Evolutionary conservation across 2,329 filamentous ascomycete species (phyloP).

Genomic region (Bisporella sp.): DNA sequence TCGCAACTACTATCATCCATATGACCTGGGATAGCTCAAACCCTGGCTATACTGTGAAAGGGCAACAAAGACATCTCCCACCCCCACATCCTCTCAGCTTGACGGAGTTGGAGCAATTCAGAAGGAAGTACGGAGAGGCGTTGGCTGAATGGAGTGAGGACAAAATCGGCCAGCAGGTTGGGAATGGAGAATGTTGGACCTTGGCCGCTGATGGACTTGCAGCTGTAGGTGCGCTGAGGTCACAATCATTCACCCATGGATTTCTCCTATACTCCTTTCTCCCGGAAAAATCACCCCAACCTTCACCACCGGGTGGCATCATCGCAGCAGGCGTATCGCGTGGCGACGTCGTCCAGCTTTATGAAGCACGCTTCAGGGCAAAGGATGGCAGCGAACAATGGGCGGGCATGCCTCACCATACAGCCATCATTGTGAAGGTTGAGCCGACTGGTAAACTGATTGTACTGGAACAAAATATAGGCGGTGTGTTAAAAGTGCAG

Average conservation of each 20-base stretch:
- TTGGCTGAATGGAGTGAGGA: conserved; percentile 27
- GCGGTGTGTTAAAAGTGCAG: conserved; percentile 24
- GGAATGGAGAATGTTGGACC: conserved; percentile 33
- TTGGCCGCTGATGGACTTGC: conserved; percentile 27
- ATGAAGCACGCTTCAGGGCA: conserved; percentile 22
- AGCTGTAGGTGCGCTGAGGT: conserved; percentile 23
- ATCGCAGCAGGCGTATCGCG: conserved; percentile 21
- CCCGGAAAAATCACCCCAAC: conserved; percentile 13
- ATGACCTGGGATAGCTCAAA: conserved; percentile 29
- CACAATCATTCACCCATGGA: conserved; percentile 27
- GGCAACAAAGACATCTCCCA: conserved; percentile 27
- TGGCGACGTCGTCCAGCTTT: conserved; percentile 31
- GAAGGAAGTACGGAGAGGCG: conserved; percentile 20
- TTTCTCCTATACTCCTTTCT: conserved; percentile 25
- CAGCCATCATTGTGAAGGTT: conserved; percentile 25
- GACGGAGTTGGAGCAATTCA: conserved; percentile 13
- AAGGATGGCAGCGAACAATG: conserved; percentile 19
- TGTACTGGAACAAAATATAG: conserved; percentile 29
- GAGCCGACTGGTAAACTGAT: conserved; percentile 19
- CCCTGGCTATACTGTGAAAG: conserved; percentile 24
- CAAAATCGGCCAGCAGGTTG: conserved; percentile 26
- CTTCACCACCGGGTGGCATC: conserved; percentile 17
- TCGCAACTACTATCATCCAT: conserved; percentile 28
- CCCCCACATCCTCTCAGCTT: conserved; percentile 19
- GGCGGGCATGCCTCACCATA: conserved; percentile 29